A percentile compares a stretch with the other conserved stretches of the same genome.
Evolutionary conservation across 305 asterid genomes (phyloP).

Genomic region (Fraxinus latifolia): DNA sequence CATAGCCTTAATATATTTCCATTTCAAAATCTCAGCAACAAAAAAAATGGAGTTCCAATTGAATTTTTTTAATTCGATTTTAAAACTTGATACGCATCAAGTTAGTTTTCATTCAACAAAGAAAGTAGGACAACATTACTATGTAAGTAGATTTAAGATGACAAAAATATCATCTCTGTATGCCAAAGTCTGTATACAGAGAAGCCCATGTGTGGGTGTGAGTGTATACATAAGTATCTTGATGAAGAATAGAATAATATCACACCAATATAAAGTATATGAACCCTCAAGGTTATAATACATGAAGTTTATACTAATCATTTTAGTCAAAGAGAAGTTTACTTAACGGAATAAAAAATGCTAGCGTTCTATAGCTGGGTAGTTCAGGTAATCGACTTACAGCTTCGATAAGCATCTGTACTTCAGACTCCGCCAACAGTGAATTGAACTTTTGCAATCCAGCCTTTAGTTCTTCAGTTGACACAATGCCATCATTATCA

Average conservation of each 20-base stretch:
- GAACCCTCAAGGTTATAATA: not conserved
- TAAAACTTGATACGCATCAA: not conserved
- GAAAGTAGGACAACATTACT: not conserved
- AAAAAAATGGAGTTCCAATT: not conserved
- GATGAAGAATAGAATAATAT: not conserved
- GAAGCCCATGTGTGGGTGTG: not conserved
- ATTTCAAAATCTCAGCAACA: not conserved
- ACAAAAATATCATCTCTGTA: not conserved
- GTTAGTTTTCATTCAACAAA: not conserved
- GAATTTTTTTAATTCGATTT: not conserved
- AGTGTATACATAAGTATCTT: not conserved
- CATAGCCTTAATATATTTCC: not conserved
- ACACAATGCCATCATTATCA: constrained; percentile 78
- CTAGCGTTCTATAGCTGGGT: constrained; percentile 8
- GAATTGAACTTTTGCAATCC: constrained; percentile 67
- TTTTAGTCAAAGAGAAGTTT: not conserved
- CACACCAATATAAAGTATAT: not conserved
- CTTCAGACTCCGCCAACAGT: constrained; percentile 68
- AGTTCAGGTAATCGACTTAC: constrained; percentile 44
- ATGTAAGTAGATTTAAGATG: not conserved
- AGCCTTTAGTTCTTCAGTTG: constrained; percentile 70
- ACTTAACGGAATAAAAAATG: not conserved
- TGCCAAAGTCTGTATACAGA: not conserved
- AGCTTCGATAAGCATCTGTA: constrained; percentile 77
- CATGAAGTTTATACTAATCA: constrained; percentile 1